phyloP scores from a whole-genome alignment of 805 yeast genomes.

The Dipodascus geniculatus region DNA sequence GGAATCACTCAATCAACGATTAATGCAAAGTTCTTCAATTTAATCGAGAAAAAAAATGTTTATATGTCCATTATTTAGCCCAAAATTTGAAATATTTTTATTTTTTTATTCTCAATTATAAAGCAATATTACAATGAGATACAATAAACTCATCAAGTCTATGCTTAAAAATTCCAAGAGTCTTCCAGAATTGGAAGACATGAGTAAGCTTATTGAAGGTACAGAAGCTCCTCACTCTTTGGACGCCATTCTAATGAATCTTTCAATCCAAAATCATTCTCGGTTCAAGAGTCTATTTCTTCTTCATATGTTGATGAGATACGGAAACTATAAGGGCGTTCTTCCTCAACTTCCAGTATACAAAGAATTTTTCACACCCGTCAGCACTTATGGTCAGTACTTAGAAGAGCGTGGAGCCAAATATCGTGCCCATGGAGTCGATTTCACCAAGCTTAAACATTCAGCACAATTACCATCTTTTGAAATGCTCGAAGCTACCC shows the following conservation, averaged over 20 bases:
- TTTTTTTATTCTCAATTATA: background rate
- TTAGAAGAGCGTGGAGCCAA: background rate
- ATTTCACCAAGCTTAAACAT: background rate
- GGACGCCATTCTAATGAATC: background rate
- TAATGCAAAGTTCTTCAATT: background rate
- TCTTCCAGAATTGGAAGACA: background rate
- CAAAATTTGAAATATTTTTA: too few relatives aligned
- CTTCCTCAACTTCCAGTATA: background rate
- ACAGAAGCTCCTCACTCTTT: background rate
- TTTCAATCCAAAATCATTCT: background rate
- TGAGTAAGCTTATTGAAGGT: background rate
- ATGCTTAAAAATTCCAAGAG: background rate
- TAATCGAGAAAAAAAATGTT: too few relatives aligned
- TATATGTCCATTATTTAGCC: too few relatives aligned
- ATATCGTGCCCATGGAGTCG: background rate
- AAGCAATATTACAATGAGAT: background rate
- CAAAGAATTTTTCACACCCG: background rate
- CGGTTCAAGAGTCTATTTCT: background rate
- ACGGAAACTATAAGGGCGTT: background rate
- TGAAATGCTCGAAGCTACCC: background rate
- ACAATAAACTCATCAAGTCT: background rate
- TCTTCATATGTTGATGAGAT: background rate
- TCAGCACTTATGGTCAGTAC: background rate
- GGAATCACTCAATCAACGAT: background rate
- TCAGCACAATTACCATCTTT: background rate